Percentiles rank a stretch among this genome's conserved stretches.
phyloP scores from a whole-genome alignment of 2,329 filamentous ascomycete species.

The Pseudocercospora ulei region DNA sequence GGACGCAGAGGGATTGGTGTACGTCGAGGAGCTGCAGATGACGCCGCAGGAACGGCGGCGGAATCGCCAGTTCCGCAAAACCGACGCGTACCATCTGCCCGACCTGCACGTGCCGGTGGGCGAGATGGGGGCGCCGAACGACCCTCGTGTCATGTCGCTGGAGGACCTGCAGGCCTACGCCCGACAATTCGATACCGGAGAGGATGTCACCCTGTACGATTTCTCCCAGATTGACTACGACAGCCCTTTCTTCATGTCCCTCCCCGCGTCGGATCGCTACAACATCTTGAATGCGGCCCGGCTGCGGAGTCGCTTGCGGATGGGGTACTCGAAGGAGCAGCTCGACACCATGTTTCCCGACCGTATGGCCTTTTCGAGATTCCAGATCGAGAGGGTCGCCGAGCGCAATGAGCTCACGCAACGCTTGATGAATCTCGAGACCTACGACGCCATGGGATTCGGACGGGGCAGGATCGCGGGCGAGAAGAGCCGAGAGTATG shows the following conservation, averaged over 20 bases:
- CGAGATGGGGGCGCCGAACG: conserved; percentile 79
- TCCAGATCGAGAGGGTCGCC: conserved; percentile 87
- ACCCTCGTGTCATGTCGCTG: conserved; percentile 91
- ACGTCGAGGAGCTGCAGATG: conserved; percentile 84
- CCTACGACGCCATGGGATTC: conserved; percentile 62
- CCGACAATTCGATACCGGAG: conserved; percentile 78
- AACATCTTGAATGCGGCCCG: conserved; percentile 94
- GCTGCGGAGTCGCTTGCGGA: conserved; percentile 74
- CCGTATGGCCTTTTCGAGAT: conserved; percentile 90
- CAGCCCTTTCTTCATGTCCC: conserved; percentile 83
- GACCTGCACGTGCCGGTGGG: conserved; percentile 69
- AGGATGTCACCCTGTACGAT: conserved; percentile 79
- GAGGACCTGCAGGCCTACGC: conserved; percentile 93
- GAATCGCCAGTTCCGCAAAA: conserved; percentile 72
- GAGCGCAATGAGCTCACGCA: conserved; percentile 94
- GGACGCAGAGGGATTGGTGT: conserved; percentile 65
- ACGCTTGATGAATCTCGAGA: conserved; percentile 84
- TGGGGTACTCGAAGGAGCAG: conserved; percentile 95
- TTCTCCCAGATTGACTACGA: conserved; percentile 99
- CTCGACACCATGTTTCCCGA: conserved; percentile 94
- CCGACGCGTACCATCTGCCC: conserved; percentile 90
- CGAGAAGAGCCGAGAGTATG: conserved; percentile 86
- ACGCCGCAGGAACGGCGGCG: conserved; percentile 62
- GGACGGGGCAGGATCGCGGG: conserved; percentile 61
- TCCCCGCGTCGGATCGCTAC: conserved; percentile 84